Conservation (phyloP, 2,329 filamentous ascomycete genomes). For the Aurifilum marmelostoma region DNA sequence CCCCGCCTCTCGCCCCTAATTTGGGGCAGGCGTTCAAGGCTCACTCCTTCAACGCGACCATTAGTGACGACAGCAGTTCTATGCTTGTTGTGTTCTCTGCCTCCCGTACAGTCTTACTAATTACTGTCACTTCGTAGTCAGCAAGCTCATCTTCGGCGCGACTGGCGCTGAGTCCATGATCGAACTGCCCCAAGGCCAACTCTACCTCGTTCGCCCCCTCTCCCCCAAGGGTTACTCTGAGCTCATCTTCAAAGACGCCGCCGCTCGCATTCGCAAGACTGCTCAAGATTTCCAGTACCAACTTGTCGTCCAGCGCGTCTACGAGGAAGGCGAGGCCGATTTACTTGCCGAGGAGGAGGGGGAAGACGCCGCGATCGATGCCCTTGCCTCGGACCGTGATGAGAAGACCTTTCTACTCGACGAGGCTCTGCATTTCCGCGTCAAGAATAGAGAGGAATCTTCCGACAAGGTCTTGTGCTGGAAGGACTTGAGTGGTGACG, state of each 20-base stretch:
- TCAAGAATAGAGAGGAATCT: conserved; percentile 76
- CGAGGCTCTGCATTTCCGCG: conserved; percentile 84
- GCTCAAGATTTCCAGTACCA: conserved; percentile 97
- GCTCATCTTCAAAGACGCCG: conserved; percentile 97
- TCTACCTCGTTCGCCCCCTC: conserved; percentile 92
- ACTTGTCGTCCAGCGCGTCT: conserved; percentile 92
- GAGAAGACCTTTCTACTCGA: conserved; percentile 98
- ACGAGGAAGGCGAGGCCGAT: conserved; percentile 96
- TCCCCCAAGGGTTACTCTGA: conserved; percentile 98
- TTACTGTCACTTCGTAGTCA: conserved; percentile 58
- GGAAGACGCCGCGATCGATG: conserved; percentile 76
- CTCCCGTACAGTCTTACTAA: conserved; percentile 21
- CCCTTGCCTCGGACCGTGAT: conserved; percentile 81
- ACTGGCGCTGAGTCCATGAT: conserved; percentile 89
- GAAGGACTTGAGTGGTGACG: conserved; percentile 92
- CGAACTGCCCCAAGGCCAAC: conserved; percentile 92
- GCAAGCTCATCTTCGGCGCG: conserved; percentile 89
- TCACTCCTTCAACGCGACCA: no score
- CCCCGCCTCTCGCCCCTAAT: no score
- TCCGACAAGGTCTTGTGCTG: conserved; percentile 84
- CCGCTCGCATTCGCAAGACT: conserved; percentile 87
- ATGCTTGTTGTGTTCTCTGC: no score
- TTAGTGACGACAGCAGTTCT: no score
- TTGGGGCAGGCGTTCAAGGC: no score
- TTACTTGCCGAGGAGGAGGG: conserved; percentile 86